Conservation (phyloP, 1,284 basidiomycete genomes). For the Boletus smithii region DNA sequence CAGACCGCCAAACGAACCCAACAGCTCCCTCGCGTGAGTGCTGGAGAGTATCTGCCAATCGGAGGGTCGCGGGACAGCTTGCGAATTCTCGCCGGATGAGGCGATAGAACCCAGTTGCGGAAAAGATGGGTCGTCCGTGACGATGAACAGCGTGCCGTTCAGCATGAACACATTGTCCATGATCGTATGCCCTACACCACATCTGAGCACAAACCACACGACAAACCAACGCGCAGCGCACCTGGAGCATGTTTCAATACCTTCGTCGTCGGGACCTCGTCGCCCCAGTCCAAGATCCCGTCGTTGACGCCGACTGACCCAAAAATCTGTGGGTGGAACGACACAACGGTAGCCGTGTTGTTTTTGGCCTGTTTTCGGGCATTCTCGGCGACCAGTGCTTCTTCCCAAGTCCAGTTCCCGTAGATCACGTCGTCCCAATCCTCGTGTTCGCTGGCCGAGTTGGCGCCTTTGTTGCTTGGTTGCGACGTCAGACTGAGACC, state of each 20-base stretch:
- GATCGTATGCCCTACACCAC: slow-evolving; percentile 67
- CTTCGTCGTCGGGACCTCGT: slow-evolving; percentile 48
- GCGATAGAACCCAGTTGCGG: slow-evolving; percentile 52
- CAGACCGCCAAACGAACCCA: slow-evolving; percentile 59
- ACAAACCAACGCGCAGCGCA: slow-evolving; percentile 30
- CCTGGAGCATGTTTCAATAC: slow-evolving; percentile 60
- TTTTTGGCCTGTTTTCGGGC: slow-evolving; percentile 36
- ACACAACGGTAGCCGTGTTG: not conserved
- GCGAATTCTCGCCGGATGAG: slow-evolving; percentile 37
- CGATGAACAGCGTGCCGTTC: slow-evolving; percentile 68
- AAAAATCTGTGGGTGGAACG: slow-evolving; percentile 32
- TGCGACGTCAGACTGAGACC: slow-evolving; percentile 37
- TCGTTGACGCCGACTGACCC: slow-evolving; percentile 48
- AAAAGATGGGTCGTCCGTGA: slow-evolving; percentile 54
- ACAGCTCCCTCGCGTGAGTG: slow-evolving; percentile 45
- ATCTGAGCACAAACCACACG: slow-evolving; percentile 1
- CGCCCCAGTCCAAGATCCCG: slow-evolving; percentile 51
- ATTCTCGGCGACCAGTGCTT: slow-evolving; percentile 49
- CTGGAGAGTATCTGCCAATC: slow-evolving; percentile 65
- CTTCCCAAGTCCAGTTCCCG: slow-evolving; percentile 65
- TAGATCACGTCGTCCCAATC: slow-evolving; percentile 57
- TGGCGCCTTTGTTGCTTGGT: slow-evolving; percentile 20
- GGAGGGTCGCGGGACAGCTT: slow-evolving; percentile 49
- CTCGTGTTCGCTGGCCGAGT: slow-evolving; percentile 42
- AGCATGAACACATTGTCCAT: slow-evolving; percentile 72